These are phyloP conservation scores for Fusarium sp. DNA, from an alignment of 2,329 filamentous ascomycete species.

Conservation along the genomic window DNA sequence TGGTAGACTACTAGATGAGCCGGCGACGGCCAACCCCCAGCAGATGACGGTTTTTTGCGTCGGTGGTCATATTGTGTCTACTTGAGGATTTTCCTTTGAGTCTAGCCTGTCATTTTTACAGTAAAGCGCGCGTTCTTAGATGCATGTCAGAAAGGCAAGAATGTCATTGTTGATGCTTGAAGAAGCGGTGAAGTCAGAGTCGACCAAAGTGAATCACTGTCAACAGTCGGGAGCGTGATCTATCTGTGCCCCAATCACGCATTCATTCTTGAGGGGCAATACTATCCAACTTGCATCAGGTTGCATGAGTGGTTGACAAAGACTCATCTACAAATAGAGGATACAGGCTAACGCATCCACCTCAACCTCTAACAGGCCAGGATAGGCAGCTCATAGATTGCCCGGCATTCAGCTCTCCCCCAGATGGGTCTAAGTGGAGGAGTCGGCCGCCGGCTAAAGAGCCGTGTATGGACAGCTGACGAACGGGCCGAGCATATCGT, in stretches of 20 bases:
- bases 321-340: background rate
- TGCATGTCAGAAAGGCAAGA: background rate
- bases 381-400: background rate
- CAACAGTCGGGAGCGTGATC: background rate
- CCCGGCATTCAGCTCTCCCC: background rate
- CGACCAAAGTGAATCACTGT: background rate
- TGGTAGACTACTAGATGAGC: background rate
- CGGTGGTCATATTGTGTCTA: background rate
- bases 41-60: background rate
- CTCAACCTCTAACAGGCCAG: background rate
- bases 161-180: background rate
- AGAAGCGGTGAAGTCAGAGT: background rate
- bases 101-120: background rate
- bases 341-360: background rate
- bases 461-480: background rate
- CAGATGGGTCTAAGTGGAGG: background rate
- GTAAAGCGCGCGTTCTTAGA: background rate
- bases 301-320: background rate
- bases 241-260: background rate
- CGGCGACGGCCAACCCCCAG: background rate
- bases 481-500: background rate
- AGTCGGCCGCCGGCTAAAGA: background rate
- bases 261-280: background rate
- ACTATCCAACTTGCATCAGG: background rate
- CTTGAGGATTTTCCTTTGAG: background rate